Evolutionary conservation across 352 stramenopile species (phyloP).

Genomic region (Lagenidium giganteum): DNA sequence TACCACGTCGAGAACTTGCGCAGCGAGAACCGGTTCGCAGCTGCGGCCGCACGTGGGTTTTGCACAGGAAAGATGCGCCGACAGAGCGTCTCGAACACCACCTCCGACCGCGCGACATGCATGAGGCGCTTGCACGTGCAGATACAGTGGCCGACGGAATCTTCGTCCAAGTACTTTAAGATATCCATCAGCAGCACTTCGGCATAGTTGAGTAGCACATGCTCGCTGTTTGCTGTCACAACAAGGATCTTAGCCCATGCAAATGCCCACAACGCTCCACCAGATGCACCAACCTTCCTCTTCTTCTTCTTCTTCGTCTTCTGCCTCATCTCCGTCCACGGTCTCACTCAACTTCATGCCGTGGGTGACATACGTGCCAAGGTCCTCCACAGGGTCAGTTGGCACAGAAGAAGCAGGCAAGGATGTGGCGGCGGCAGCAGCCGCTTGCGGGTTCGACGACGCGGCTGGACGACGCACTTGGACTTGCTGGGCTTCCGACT

Average conservation of each 20-base stretch:
- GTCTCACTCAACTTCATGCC: no score
- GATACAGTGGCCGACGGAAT: constrained; percentile 36
- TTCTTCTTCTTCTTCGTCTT: constrained; percentile 6
- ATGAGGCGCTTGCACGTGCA: constrained; percentile 39
- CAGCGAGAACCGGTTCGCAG: constrained; percentile 42
- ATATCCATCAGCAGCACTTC: constrained; percentile 47
- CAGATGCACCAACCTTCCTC: constrained; percentile 5
- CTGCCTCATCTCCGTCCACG: background rate
- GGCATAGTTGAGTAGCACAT: constrained; percentile 45
- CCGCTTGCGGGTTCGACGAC: constrained; percentile 4
- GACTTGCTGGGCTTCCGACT: constrained; percentile 22
- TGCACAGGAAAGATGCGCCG: constrained; percentile 53
- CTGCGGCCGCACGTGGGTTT: constrained; percentile 25
- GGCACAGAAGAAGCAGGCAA: no score
- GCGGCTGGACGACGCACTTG: background rate
- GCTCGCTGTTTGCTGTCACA: constrained; percentile 18
- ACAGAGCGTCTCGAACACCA: constrained; percentile 50
- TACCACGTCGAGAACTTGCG: constrained; percentile 52
- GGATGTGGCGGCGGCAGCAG: background rate
- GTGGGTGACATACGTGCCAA: background rate
- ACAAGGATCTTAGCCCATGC: constrained; percentile 10
- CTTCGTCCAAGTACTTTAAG: constrained; percentile 55
- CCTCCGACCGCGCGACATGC: constrained; percentile 30
- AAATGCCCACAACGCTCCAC: background rate
- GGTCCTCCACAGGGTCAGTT: constrained; percentile 5